Base-by-base conservation (phyloP, 2,329 filamentous ascomycete species). In the Phialophora macrospora region DNA sequence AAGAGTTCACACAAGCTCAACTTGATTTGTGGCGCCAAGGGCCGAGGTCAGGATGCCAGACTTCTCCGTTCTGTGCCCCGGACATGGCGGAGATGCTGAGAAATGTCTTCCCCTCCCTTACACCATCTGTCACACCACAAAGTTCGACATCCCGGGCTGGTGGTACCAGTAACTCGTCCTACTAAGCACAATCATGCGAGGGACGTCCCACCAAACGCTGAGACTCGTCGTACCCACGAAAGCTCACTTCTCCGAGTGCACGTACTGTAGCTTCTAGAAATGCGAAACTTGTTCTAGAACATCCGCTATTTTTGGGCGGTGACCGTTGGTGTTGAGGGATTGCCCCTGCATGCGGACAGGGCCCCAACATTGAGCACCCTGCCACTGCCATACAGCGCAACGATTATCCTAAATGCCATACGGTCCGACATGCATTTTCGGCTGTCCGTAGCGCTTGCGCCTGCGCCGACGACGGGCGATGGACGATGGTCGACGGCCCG, bases 41-140 rank as follows among this genome's bases (percentile, higher is more conserved):
- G 12, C 48, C 48, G 20, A 20, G 14, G 20, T 26, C 12, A 22
- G 14, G 1, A 11, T 11, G 22, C 14, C 0, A 59, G n/a, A 59
- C 46, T 20, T 48, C 52, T 48, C 11, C 51, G 46, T 34, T 12
- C n/a, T 3, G 54, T 26, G 60, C 26, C 32, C 55, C 60, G 62
- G 58, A 64, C 55, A 64, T 44, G 62, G 34, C 63, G 57, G 63
- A 65, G 63, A 61, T 38, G 63, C 58, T 56, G 49, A 61, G 20
- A 52, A 60, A 64, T 63, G 54, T 4, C 54, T 22, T n/a, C 24
- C 48, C 26, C 41, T 52, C 54, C 2, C 26, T 28, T 28, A 11
- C 26, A 26, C 7, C 22, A 8, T 24, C 20, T 32, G 62, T 32
- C 24, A 63, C 55, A 22, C 22, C 17, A 41, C 57, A 20, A n/a